phyloP scores from a whole-genome alignment of 2,329 filamentous ascomycete genomes.

The Fusarium sororula region DNA sequence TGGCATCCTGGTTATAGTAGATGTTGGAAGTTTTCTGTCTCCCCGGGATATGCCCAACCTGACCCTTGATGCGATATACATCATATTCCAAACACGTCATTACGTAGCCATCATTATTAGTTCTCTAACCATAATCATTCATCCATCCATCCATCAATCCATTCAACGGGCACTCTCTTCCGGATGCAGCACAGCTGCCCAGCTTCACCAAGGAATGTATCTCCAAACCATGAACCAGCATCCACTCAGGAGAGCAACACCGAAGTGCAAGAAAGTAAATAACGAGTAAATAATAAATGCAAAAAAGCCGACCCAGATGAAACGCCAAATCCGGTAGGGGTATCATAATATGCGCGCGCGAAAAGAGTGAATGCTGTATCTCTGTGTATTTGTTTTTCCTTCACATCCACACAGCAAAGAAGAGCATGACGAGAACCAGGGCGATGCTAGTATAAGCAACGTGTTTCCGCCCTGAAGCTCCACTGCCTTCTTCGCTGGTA shows the following conservation, averaged over 20 bases:
- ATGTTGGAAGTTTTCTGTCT: neutral
- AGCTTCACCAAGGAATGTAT: constrained; percentile 16
- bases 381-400: neutral
- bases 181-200: constrained; percentile 25
- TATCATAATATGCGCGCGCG: constrained; percentile 37
- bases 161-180: neutral
- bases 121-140: constrained; percentile 38
- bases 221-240: constrained; percentile 11
- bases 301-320: constrained; percentile 34
- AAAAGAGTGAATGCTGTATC: constrained; percentile 6
- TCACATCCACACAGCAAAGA: constrained; percentile 43
- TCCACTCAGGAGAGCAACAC: constrained; percentile 1
- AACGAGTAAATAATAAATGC: constrained; percentile 12
- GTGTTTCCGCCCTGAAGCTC: constrained; percentile 54
- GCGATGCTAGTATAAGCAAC: constrained; percentile 43
- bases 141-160: constrained; percentile 31
- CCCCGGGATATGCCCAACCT: constrained; percentile 1
- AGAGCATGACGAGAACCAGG: constrained; percentile 43
- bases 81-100: constrained; percentile 20
- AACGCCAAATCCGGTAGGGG: constrained; percentile 41
- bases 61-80: constrained; percentile 3
- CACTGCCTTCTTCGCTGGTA: constrained; percentile 68
- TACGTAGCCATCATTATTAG: constrained; percentile 31
- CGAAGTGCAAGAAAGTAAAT: neutral
- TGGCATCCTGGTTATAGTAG: neutral